Conservation (phyloP, 495 filamentous ascomycete genomes). For the Rostrohypoxylon terebratum region DNA sequence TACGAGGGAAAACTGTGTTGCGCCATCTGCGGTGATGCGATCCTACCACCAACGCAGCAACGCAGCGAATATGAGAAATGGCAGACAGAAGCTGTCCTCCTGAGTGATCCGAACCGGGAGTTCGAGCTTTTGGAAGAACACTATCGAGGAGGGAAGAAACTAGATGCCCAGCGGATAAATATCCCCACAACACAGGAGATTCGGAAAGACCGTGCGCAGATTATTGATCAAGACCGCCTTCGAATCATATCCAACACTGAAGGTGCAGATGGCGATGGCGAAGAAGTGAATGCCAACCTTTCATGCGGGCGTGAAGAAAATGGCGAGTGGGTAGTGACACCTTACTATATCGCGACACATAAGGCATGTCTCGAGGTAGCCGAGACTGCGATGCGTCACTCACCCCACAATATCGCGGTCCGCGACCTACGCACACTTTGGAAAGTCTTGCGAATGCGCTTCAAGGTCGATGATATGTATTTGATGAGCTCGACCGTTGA, state of each 20-base stretch:
- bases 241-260: not conserved
- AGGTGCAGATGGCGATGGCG: not conserved
- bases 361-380: slow-evolving; percentile 30
- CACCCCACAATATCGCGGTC: slow-evolving; percentile 27
- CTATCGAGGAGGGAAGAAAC: slow-evolving; percentile 18
- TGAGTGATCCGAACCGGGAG: slow-evolving; percentile 17
- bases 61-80: not conserved
- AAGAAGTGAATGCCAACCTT: slow-evolving; percentile 7
- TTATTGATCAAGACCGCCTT: slow-evolving; percentile 19
- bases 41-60: not conserved
- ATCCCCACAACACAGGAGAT: slow-evolving; percentile 1
- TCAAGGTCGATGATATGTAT: slow-evolving; percentile 26
- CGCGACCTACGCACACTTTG: slow-evolving; percentile 30
- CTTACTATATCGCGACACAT: slow-evolving; percentile 27
- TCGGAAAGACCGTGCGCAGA: slow-evolving; percentile 19
- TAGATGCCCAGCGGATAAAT: not conserved
- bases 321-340: slow-evolving; percentile 8
- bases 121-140: slow-evolving; percentile 22
- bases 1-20: slow-evolving; percentile 27
- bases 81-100: slow-evolving; percentile 21
- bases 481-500: slow-evolving; percentile 9
- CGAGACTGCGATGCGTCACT: slow-evolving; percentile 20
- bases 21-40: slow-evolving; percentile 26
- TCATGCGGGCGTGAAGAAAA: slow-evolving; percentile 7
- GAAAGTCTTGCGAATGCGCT: slow-evolving; percentile 26